Base-by-base conservation (phyloP, 2,329 filamentous ascomycete species). In the Alternaria viburni region DNA sequence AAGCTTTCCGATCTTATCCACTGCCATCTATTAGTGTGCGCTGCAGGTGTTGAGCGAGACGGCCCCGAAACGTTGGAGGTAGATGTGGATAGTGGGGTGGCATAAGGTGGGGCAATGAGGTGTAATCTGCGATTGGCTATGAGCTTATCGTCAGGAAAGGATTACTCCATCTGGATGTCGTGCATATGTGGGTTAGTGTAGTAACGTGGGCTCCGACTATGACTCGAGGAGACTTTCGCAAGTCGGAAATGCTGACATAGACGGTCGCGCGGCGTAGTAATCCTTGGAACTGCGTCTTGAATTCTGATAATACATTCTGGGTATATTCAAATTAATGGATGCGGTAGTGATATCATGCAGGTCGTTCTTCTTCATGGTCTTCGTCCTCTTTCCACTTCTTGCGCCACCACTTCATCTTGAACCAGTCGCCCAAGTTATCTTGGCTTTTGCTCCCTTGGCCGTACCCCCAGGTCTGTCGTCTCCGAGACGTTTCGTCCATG, bases 381-480 rank as follows among this genome's bases (percentile, higher is more conserved):
- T 57, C 46, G 9, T 68, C 70, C 7, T 78, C 76, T 61, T 71
- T 72, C 71, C 74, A 72, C 59, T 66, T 74, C 70, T 78, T 79
- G 44, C 77, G 73, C 77, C 78, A 79, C 77, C 77, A 80, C 49
- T 75, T 77, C 52, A 80, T 59, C 57, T 75, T 78, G 21, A 80
- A 74, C 78, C 77, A 80, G 54, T 78, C 77, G 8, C 76, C 77
- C 10, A 74, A 30, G 4, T 65, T 71, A 11, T 77, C 76, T 41
- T 75, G 68, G 25, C 67, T 65, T 45, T 66, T 69, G n/a, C 65
- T 65, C 25, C 57, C 65, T 4, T 68, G 64, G 26, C 67, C 66
- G 15, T 69, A 70, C 6, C 67, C 70, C 76, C 75, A 78, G 3
- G 67, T 75, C 11, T 72, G 70, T 46, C 74, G 67, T 50, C 68